These are phyloP conservation scores for Ramaria sp. DNA, from an alignment of 768 basidiomycete genomes.

Conservation along the genomic window DNA sequence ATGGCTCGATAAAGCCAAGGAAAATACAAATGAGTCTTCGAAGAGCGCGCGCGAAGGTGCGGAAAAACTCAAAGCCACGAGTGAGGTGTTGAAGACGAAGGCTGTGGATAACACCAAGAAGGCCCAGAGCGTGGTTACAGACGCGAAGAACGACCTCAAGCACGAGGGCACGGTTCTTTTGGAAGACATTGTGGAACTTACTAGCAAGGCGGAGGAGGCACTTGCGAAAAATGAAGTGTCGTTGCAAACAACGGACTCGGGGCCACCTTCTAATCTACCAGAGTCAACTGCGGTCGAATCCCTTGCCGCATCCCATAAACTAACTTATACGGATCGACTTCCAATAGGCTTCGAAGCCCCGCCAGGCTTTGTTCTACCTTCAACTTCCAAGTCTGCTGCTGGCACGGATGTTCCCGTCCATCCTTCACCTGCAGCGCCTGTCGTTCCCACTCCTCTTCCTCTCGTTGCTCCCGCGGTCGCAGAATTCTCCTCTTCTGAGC, in stretches of 20 bases:
- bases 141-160: background rate
- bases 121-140: background rate
- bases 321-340: conserved; percentile 58
- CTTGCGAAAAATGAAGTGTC: conserved; percentile 18
- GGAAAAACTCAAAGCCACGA: background rate
- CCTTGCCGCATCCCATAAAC: conserved; percentile 17
- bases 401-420: conserved; percentile 18
- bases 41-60: background rate
- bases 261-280: conserved; percentile 11
- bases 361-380: conserved; percentile 68
- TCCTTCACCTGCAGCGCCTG: conserved; percentile 21
- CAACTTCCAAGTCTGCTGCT: conserved; percentile 34
- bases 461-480: conserved; percentile 73
- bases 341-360: conserved; percentile 95
- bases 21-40: background rate
- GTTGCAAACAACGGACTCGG: conserved; percentile 2
- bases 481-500: conserved; percentile 66
- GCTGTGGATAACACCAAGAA: background rate
- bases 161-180: conserved; percentile 25
- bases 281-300: conserved; percentile 17
- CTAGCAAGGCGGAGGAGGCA: conserved; percentile 64
- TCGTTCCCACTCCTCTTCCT: conserved; percentile 41
- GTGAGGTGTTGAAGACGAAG: background rate
- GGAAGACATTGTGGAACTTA: conserved; percentile 57
- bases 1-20: conserved; percentile 16